These are phyloP conservation scores for Phytopythium boreale DNA, from an alignment of 352 stramenopile genomes.

Conservation along the genomic window DNA sequence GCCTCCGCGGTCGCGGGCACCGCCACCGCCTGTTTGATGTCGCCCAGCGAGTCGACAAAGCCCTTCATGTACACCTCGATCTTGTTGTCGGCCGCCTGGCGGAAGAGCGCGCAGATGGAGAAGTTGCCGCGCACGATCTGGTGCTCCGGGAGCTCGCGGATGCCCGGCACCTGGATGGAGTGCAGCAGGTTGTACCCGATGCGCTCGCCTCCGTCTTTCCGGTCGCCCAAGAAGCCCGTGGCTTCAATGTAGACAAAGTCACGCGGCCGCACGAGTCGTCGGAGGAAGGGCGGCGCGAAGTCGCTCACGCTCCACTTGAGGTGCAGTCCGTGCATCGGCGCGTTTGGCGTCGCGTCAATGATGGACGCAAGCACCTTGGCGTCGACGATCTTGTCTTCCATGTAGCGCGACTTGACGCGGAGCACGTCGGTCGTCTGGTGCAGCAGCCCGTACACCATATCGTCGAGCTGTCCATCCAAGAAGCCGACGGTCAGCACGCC, in stretches of 20 bases:
- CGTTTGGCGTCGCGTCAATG: conserved; percentile 14
- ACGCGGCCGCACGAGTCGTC: conserved; percentile 24
- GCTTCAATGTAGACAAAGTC: conserved; percentile 34
- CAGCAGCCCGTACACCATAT: conserved; percentile 26
- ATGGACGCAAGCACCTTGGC: conserved; percentile 27
- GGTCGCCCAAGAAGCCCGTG: conserved; percentile 17
- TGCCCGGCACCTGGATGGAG: conserved; percentile 15
- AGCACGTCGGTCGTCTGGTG: conserved; percentile 26
- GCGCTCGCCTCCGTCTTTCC: conserved; percentile 10
- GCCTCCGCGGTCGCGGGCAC: conserved; percentile 1
- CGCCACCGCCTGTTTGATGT: conserved; percentile 8
- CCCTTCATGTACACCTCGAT: conserved; percentile 15
- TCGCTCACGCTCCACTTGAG: conserved; percentile 23
- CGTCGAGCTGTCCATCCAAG: conserved; percentile 30
- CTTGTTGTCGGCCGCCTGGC: background rate
- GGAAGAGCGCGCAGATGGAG: conserved; percentile 16
- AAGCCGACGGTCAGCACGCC: conserved; percentile 24
- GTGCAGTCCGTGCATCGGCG: conserved; percentile 22
- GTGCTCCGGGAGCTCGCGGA: conserved; percentile 9
- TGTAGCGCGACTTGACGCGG: conserved; percentile 28
- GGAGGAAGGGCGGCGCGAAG: conserved; percentile 8
- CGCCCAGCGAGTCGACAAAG: conserved; percentile 7
- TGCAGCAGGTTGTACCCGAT: conserved; percentile 26
- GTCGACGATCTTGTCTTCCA: conserved; percentile 22
- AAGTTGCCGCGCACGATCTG: conserved; percentile 18